These are phyloP conservation scores for Rhodosporidiobolus odoratus DNA, from an alignment of 768 basidiomycete genomes.

Conservation along the genomic window DNA sequence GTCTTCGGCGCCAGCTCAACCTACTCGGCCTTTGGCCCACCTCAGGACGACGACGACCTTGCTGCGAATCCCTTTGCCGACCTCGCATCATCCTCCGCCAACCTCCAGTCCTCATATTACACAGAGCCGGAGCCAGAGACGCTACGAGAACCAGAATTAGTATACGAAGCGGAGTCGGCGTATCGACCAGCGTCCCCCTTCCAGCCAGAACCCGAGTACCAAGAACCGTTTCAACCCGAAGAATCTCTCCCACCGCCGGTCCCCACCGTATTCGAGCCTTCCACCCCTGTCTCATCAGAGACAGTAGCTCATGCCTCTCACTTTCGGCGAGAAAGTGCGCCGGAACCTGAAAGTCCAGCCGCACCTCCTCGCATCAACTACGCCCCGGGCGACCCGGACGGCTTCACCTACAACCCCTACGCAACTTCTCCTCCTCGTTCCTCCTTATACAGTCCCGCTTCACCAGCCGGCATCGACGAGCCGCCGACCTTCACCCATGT, in stretches of 20 bases:
- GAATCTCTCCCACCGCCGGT: background rate
- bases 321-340: slow-evolving; percentile 19
- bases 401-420: slow-evolving; percentile 16
- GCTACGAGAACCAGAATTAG: no score
- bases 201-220: background rate
- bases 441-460: background rate
- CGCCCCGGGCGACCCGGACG: slow-evolving; percentile 6
- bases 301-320: background rate
- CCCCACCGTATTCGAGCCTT: background rate
- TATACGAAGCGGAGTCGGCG: no score
- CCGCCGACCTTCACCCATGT: background rate
- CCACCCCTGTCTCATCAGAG: background rate
- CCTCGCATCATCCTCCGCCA: slow-evolving; percentile 9
- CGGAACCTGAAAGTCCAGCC: slow-evolving; percentile 23
- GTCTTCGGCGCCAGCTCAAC: background rate
- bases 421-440: background rate
- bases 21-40: slow-evolving; percentile 8
- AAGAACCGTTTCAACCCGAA: background rate
- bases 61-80: slow-evolving; percentile 33
- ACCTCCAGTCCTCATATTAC: background rate
- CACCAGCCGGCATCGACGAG: background rate
- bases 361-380: background rate
- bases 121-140: background rate
- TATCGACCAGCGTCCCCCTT: background rate
- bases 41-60: slow-evolving; percentile 19